phyloP scores from a whole-genome alignment of 768 basidiomycete species.

The Calvatia gigantea region DNA sequence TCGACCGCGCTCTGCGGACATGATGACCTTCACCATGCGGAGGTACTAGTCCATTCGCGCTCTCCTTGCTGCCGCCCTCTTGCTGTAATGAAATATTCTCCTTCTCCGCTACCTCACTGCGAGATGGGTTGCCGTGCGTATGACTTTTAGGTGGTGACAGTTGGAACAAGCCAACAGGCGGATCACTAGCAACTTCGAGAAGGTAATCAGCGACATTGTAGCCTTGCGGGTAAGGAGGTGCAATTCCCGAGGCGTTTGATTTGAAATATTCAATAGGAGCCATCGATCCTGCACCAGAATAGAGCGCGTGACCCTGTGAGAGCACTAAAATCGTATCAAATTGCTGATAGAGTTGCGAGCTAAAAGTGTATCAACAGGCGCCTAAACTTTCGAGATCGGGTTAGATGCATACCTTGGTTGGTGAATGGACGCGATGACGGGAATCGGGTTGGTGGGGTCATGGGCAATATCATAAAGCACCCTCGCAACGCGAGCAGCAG shows the following conservation, averaged over 20 bases:
- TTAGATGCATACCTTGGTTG: constrained; percentile 62
- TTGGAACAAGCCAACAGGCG: constrained; percentile 46
- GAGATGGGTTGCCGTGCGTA: neutral
- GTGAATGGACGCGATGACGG: constrained; percentile 84
- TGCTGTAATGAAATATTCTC: neutral
- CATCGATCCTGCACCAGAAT: constrained; percentile 73
- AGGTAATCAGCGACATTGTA: constrained; percentile 95
- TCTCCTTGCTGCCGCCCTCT: neutral
- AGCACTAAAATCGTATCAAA: constrained; percentile 83
- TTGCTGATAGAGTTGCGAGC: constrained; percentile 79
- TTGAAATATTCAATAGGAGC: constrained; percentile 69
- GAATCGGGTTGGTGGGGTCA: constrained; percentile 63
- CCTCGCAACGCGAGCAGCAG: constrained; percentile 74
- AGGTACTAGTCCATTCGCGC: constrained; percentile 9
- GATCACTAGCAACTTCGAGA: constrained; percentile 79
- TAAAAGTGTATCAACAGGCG: constrained; percentile 20
- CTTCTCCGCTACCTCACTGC: neutral
- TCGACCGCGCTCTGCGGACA: constrained; percentile 18
- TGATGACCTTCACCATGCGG: constrained; percentile 7
- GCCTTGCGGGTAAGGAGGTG: constrained; percentile 62
- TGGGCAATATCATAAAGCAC: constrained; percentile 76
- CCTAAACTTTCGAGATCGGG: constrained; percentile 1
- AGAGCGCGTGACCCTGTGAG: constrained; percentile 72
- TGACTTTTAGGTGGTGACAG: neutral
- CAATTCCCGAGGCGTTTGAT: constrained; percentile 31